Conservation (phyloP, 2,329 filamentous ascomycete species). For the Trichoderma guizhouense region DNA sequence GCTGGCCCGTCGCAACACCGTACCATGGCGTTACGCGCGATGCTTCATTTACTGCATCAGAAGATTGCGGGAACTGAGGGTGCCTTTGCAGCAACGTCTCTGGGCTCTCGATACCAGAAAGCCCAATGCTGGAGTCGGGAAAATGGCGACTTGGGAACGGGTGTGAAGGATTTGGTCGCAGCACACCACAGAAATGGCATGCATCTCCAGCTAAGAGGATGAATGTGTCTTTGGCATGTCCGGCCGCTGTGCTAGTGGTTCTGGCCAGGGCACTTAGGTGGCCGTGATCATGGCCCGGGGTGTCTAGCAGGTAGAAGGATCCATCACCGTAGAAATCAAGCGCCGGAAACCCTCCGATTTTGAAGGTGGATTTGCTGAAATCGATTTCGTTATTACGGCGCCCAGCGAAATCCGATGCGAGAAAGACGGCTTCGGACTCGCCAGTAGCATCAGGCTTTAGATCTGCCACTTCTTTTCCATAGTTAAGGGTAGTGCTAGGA, state of each 20-base stretch:
- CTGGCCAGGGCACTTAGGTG: slow-evolving; percentile 25
- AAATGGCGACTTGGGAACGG: background rate
- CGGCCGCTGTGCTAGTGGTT: slow-evolving; percentile 12
- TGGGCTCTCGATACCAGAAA: background rate
- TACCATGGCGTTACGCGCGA: background rate
- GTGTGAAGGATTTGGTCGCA: background rate
- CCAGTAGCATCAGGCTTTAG: slow-evolving; percentile 21
- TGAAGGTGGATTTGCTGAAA: slow-evolving; percentile 20
- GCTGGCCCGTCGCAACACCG: background rate
- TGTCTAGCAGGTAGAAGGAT: slow-evolving; percentile 40
- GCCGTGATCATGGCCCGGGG: slow-evolving; percentile 23
- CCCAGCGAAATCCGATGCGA: slow-evolving; percentile 22
- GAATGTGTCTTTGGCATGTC: slow-evolving; percentile 19
- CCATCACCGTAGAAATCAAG: slow-evolving; percentile 42
- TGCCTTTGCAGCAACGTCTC: background rate
- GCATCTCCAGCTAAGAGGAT: slow-evolving; percentile 25
- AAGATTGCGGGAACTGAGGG: background rate
- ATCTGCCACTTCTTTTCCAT: slow-evolving; percentile 21
- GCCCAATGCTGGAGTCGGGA: background rate
- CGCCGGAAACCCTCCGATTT: slow-evolving; percentile 36
- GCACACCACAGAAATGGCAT: slow-evolving; percentile 18
- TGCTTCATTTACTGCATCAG: background rate
- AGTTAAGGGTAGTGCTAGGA: slow-evolving; percentile 24
- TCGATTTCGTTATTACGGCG: slow-evolving; percentile 20
- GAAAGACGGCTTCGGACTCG: slow-evolving; percentile 12